Conservation (phyloP, 2,329 filamentous ascomycete species). For the Trichoderma brevicompactum region DNA sequence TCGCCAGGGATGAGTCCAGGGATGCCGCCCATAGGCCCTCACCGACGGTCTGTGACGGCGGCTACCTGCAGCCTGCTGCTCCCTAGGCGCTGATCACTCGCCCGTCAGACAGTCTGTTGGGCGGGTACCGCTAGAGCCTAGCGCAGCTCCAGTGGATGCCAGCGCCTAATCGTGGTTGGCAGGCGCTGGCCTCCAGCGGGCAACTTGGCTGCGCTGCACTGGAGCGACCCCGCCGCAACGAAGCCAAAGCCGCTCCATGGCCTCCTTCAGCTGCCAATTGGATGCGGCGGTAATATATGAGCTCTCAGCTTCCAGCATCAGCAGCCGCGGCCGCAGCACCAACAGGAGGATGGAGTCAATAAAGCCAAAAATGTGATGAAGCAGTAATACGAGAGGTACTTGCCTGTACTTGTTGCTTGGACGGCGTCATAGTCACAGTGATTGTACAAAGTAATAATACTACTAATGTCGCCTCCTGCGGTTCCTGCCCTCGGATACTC, state of each 20-base stretch:
- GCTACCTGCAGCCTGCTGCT: slow-evolving; percentile 31
- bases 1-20: slow-evolving; percentile 9
- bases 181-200: neutral
- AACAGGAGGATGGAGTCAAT: slow-evolving; percentile 11
- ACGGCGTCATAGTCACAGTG: neutral
- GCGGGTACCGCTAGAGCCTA: slow-evolving; percentile 23
- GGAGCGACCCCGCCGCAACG: slow-evolving; percentile 1
- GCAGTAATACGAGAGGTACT: neutral
- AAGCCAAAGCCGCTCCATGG: neutral
- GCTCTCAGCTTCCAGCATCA: slow-evolving; percentile 14
- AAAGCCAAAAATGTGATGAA: neutral
- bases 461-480: slow-evolving; percentile 7
- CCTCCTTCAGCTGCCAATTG: slow-evolving; percentile 8
- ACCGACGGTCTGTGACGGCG: slow-evolving; percentile 35
- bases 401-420: neutral
- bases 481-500: slow-evolving; percentile 5
- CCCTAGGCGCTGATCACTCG: slow-evolving; percentile 31
- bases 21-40: slow-evolving; percentile 28
- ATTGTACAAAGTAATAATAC: neutral
- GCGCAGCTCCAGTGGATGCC: slow-evolving; percentile 19
- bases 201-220: neutral
- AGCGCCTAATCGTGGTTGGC: slow-evolving; percentile 10
- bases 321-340: slow-evolving; percentile 10
- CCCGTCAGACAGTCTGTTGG: slow-evolving; percentile 21
- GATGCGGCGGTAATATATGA: slow-evolving; percentile 14